Conservation (phyloP, 768 basidiomycete genomes). For the Lactarius akahatsu region DNA sequence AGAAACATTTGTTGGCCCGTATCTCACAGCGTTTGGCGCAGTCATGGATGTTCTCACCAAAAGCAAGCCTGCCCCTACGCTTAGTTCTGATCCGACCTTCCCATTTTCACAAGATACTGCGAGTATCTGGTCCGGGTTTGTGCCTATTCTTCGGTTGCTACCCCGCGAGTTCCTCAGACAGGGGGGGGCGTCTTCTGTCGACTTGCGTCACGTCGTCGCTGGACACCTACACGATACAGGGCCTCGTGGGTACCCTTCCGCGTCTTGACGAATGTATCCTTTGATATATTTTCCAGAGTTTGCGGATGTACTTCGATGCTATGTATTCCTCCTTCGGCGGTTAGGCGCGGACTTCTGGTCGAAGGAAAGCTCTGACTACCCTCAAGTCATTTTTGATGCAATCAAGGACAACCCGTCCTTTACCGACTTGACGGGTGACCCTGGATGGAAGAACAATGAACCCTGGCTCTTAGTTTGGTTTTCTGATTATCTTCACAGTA, state of each 20-base stretch:
- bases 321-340: slow-evolving; percentile 59
- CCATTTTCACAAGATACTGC: slow-evolving; percentile 41
- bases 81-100: neutral
- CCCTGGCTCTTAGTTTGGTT: slow-evolving; percentile 65
- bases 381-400: slow-evolving; percentile 75
- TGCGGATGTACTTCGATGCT: slow-evolving; percentile 53
- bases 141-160: slow-evolving; percentile 50
- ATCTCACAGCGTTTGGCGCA: slow-evolving; percentile 46
- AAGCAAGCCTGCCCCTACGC: neutral
- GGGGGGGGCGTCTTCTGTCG: slow-evolving; percentile 38
- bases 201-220: slow-evolving; percentile 54
- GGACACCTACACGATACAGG: slow-evolving; percentile 61
- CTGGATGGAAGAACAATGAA: slow-evolving; percentile 37
- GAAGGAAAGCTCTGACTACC: slow-evolving; percentile 67
- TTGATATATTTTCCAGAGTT: slow-evolving; percentile 49
- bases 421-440: slow-evolving; percentile 44
- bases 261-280: slow-evolving; percentile 17
- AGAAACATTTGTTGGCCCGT: slow-evolving; percentile 48
- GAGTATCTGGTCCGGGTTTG: slow-evolving; percentile 55
- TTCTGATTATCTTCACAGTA: slow-evolving; percentile 57
- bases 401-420: slow-evolving; percentile 76
- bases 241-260: slow-evolving; percentile 49
- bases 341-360: slow-evolving; percentile 62
- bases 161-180: slow-evolving; percentile 46
- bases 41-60: slow-evolving; percentile 35